Evolutionary conservation across 768 basidiomycete species (phyloP).

Genomic region (Lyophyllum semitale): DNA sequence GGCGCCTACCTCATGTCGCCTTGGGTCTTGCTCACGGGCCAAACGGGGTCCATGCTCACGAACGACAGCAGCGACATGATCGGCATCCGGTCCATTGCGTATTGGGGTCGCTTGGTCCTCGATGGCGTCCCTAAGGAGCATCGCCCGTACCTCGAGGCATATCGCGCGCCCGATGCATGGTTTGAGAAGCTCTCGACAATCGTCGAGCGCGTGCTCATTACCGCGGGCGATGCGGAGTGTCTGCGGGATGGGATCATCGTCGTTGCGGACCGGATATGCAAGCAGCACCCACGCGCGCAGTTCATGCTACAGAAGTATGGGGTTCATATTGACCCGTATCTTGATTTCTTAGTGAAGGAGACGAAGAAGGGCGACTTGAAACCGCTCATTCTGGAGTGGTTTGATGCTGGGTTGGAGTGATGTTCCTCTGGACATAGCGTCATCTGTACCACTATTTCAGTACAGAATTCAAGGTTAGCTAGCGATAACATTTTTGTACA

Average conservation of each 20-base stretch:
- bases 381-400: conserved; percentile 21
- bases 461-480: too few relatives aligned
- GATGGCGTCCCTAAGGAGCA: conserved; percentile 21
- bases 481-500: too few relatives aligned
- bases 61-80: conserved; percentile 21
- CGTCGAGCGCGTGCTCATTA: conserved; percentile 36
- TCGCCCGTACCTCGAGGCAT: conserved; percentile 31
- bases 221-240: conserved; percentile 35
- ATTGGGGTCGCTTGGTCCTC: conserved; percentile 16
- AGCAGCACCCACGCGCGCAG: conserved; percentile 16
- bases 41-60: conserved; percentile 10
- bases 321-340: conserved; percentile 36
- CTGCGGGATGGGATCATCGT: conserved; percentile 32
- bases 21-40: conserved; percentile 22
- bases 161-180: conserved; percentile 31
- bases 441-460: too few relatives aligned
- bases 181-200: conserved; percentile 31
- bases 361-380: conserved; percentile 22
- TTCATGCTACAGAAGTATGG: conserved; percentile 33
- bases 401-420: conserved; percentile 8
- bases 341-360: conserved; percentile 29
- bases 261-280: conserved; percentile 22
- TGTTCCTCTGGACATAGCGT: too few relatives aligned
- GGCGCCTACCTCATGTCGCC: conserved; percentile 33
- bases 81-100: conserved; percentile 4